Evolutionary conservation across 257 asterid species (phyloP).

Genomic region (Solanum pinnatisectum): DNA sequence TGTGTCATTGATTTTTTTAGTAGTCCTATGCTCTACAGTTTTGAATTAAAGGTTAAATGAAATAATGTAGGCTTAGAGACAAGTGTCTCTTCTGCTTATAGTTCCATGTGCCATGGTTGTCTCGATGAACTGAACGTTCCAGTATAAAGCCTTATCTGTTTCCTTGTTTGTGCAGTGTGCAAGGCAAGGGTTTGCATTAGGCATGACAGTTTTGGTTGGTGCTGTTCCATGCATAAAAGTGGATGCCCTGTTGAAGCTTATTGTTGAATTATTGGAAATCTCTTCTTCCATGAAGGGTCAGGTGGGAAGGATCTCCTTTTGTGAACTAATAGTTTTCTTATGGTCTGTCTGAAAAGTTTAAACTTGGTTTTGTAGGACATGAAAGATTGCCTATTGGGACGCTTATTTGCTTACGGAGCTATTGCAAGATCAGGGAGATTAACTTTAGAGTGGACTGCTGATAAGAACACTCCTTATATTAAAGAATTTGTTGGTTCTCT

Average conservation of each 20-base stretch:
- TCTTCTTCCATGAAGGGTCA: slow-evolving; percentile 94
- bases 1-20: background rate
- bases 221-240: slow-evolving; percentile 55
- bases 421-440: slow-evolving; percentile 89
- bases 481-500: slow-evolving; percentile 58
- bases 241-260: slow-evolving; percentile 75
- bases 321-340: background rate
- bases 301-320: slow-evolving; percentile 37
- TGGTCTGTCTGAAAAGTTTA: background rate
- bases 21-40: background rate
- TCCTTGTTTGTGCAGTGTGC: slow-evolving; percentile 66
- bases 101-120: background rate
- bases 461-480: slow-evolving; percentile 38
- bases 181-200: slow-evolving; percentile 94
- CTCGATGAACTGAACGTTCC: background rate
- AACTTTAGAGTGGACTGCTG: slow-evolving; percentile 46
- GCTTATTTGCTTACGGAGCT: slow-evolving; percentile 94
- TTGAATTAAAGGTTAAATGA: background rate
- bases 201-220: slow-evolving; percentile 62
- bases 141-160: background rate
- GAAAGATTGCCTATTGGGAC: slow-evolving; percentile 77
- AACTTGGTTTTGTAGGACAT: slow-evolving; percentile 50
- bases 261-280: slow-evolving; percentile 65
- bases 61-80: background rate
- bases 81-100: background rate